Base-by-base conservation (phyloP, 495 filamentous ascomycete genomes). In the Pseudomonodictys pantanalensis region DNA sequence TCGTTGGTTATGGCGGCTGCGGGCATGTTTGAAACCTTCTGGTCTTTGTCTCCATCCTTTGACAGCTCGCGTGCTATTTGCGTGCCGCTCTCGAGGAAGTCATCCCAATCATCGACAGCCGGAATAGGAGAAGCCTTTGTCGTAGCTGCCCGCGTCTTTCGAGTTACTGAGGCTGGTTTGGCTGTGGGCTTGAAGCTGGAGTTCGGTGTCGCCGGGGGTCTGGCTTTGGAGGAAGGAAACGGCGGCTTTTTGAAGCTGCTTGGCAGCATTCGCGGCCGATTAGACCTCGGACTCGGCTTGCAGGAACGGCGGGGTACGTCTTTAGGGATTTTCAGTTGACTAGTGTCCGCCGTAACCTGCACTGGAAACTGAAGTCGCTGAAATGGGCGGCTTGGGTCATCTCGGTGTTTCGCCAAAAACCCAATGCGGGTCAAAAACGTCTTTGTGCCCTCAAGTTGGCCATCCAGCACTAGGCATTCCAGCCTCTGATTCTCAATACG, bases 11-110 rank as follows among this genome's bases (percentile, higher is more conserved):
- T 1, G 5, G 23, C 15, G 8, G 30, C 44, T 8, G 12, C 17
- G 25, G 12, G 47, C 17, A 30, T 10, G 29, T 22, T 8, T 45
- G 9, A 45, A 8, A 45, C 20, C 9, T 22, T 18, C n/a, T n/a
- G n/a, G n/a, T n/a, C n/a, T n/a, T n/a, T n/a, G n/a, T n/a, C n/a
- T n/a, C n/a, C n/a, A n/a, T 43, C 62, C 32, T 50, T 38, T 1
- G 58, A 58, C 8, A 73, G 55, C 38, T 74, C 70, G 22, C 70
- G 56, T 4, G 68, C 64, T 18, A 74, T 72, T 43, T 74, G 71
- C 0, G 71, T 72, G 25, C 58, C 64, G 51, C 68, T 74, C 8
- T 50, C 70, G 3, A 74, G 63, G 28, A 69, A 67, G 43, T 69
- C 67, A 38, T 68, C 65, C 66, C 64, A 71, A 22, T 57, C 68